Conservation (phyloP, 305 asterid genomes). For the Rubia tinctorum region DNA sequence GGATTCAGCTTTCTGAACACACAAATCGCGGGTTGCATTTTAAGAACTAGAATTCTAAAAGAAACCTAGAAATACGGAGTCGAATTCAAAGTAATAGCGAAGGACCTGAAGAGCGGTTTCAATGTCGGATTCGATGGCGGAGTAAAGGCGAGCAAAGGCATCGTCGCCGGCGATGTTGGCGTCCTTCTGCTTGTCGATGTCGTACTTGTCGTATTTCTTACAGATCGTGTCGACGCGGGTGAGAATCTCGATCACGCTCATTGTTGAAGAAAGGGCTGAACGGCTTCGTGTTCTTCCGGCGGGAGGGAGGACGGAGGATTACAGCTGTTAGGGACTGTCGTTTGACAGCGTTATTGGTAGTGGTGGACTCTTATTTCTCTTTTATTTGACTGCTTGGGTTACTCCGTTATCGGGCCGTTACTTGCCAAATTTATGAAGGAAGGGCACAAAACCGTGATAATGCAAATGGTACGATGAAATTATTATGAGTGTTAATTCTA, state of each 20-base stretch:
- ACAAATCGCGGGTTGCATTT: neutral
- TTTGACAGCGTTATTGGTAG: neutral
- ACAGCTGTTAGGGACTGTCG: neutral
- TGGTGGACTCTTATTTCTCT: neutral
- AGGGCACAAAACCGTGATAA: too few species aligned
- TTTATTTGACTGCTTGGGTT: neutral
- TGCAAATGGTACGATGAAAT: too few species aligned
- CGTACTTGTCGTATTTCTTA: conserved; percentile 88
- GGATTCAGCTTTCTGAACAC: conserved; percentile 54
- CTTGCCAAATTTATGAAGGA: neutral
- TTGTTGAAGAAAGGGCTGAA: conserved; percentile 18
- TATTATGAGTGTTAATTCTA: too few species aligned
- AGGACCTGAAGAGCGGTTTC: conserved; percentile 78
- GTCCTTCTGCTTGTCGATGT: conserved; percentile 60
- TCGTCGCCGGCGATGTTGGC: conserved; percentile 73
- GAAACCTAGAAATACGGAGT: neutral
- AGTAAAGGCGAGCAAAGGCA: conserved; percentile 81
- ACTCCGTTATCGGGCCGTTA: neutral
- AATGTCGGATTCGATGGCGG: conserved; percentile 72
- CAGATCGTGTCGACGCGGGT: conserved; percentile 94
- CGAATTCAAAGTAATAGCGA: neutral
- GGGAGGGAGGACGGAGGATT: neutral
- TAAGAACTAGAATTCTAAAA: neutral
- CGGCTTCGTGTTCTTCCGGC: neutral
- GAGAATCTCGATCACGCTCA: conserved; percentile 87